Percentiles rank a stretch among this genome's conserved stretches.
These are phyloP conservation scores for Trametes elegans DNA, from an alignment of 768 basidiomycete species.

Conservation along the genomic window DNA sequence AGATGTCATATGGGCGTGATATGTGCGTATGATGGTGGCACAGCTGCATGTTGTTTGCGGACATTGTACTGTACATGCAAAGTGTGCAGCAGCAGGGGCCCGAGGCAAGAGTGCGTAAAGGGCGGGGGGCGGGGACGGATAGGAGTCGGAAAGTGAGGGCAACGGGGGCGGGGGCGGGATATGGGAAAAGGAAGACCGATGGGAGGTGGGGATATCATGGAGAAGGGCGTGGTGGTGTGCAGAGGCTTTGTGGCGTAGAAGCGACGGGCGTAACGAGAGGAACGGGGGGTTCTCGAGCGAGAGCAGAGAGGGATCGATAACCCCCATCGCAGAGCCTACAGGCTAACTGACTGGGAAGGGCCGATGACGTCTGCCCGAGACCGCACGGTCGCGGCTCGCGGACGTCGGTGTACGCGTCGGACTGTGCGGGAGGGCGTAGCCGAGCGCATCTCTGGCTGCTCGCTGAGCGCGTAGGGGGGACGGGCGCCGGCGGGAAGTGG, in stretches of 20 bases:
- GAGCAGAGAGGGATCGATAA: background rate
- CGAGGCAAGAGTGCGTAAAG: background rate
- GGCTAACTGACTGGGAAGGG: constrained; percentile 1
- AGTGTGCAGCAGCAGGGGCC: too few relatives aligned
- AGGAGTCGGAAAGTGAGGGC: constrained; percentile 7
- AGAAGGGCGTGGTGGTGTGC: constrained; percentile 12
- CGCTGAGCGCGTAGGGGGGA: constrained; percentile 2
- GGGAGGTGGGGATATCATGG: background rate
- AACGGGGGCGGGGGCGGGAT: background rate
- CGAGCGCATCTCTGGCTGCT: constrained; percentile 2
- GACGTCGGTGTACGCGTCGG: background rate
- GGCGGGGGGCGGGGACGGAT: background rate
- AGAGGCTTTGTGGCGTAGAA: constrained; percentile 24
- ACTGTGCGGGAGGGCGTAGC: background rate
- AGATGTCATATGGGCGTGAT: background rate
- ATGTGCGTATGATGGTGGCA: background rate
- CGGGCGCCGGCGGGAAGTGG: background rate
- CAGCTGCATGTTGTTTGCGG: background rate
- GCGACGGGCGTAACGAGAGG: constrained; percentile 5
- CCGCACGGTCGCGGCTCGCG: too few relatives aligned
- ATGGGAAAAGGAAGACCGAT: background rate
- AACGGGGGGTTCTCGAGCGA: background rate
- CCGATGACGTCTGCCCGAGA: constrained; percentile 6
- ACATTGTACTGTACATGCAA: too few relatives aligned
- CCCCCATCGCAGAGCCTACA: background rate